Conservation (phyloP, 306 rosid species). For the Malus orientalis region DNA sequence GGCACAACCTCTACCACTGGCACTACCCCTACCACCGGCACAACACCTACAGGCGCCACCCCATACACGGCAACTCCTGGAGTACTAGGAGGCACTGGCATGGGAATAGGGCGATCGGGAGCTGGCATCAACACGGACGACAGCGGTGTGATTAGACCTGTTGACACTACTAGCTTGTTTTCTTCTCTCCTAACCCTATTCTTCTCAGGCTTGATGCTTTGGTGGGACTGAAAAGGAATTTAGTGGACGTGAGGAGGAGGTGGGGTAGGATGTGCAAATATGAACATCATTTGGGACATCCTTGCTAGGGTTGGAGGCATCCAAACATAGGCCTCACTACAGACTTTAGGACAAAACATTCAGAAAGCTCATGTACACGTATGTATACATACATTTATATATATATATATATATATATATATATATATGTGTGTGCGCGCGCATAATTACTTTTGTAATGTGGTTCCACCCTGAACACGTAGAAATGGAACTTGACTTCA, state of each 20-base stretch:
- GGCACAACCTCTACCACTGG: conserved; percentile 2
- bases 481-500: no score
- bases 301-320: neutral
- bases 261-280: conserved; percentile 11
- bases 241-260: conserved; percentile 6
- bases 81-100: conserved; percentile 66
- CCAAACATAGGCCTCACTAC: no score
- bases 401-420: no score
- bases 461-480: no score
- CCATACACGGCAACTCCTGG: conserved; percentile 45
- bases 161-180: conserved; percentile 8
- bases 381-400: no score
- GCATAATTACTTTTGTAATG: no score
- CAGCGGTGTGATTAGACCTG: conserved; percentile 42
- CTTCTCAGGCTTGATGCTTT: conserved; percentile 40
- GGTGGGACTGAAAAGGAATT: conserved; percentile 39
- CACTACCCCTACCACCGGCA: conserved; percentile 9
- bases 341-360: no score
- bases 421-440: rapidly evolving
- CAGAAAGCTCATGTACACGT: no score
- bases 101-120: conserved; percentile 65
- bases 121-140: conserved; percentile 59
- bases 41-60: conserved; percentile 14
- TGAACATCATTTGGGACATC: conserved; percentile 11
- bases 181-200: conserved; percentile 20